Conservation (phyloP, 2,329 filamentous ascomycete genomes). For the Colletotrichum incanum region DNA sequence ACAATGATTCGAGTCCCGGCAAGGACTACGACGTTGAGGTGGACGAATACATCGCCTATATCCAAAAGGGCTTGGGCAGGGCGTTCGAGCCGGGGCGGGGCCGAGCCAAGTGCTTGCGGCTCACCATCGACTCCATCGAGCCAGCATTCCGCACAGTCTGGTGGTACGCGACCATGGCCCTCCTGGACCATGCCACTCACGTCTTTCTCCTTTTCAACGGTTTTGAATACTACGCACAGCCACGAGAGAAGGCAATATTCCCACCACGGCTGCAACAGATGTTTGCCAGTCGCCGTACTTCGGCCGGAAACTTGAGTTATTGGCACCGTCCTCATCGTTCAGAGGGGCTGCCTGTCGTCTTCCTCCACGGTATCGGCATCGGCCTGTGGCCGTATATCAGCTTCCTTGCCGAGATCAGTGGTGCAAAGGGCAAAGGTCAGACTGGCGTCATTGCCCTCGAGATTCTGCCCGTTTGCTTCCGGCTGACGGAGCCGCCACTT, state of each 20-base stretch:
- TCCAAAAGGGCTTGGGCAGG: conserved; percentile 67
- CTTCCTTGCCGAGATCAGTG: conserved; percentile 69
- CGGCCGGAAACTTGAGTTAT: conserved; percentile 69
- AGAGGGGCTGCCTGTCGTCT: conserved; percentile 72
- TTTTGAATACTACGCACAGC: conserved; percentile 67
- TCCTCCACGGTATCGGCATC: conserved; percentile 80
- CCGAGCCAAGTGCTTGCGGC: conserved; percentile 69
- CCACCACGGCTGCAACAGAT: conserved; percentile 39
- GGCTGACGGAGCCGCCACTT: conserved; percentile 70
- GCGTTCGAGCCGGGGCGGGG: conserved; percentile 69
- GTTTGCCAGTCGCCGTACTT: conserved; percentile 59
- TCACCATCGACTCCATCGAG: conserved; percentile 75
- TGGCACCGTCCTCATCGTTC: conserved; percentile 77
- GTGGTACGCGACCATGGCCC: conserved; percentile 74
- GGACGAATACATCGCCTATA: conserved; percentile 65
- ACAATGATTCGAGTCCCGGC: neutral
- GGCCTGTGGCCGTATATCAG: conserved; percentile 75
- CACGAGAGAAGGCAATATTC: conserved; percentile 46
- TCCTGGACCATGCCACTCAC: conserved; percentile 68
- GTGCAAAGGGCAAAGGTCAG: conserved; percentile 53
- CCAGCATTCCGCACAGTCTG: conserved; percentile 73
- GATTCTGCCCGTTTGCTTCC: conserved; percentile 76
- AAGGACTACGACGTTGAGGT: conserved; percentile 64
- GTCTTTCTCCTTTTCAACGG: conserved; percentile 61
- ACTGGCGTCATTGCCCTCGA: conserved; percentile 78